A percentile compares a stretch with the other conserved stretches of the same genome.
Evolutionary conservation across 192 early-diverging fungal species (phyloP).

Genomic region (Entomortierella parvispora): DNA sequence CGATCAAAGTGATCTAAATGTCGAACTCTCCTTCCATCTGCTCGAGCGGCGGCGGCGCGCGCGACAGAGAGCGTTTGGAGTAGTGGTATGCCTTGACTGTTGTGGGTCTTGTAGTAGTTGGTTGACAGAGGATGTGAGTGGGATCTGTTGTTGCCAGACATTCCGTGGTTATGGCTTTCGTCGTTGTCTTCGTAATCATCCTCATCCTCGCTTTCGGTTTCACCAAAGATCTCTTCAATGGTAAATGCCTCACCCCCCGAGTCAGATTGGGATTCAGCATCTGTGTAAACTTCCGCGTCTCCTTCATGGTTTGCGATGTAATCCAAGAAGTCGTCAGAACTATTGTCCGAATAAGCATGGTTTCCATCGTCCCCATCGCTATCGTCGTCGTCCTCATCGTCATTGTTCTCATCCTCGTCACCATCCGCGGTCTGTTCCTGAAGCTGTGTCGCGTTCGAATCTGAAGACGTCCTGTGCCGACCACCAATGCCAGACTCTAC

Average conservation of each 20-base stretch:
- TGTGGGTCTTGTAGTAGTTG: too few species aligned
- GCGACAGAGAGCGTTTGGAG: conserved; percentile 38
- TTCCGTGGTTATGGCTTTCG: neutral
- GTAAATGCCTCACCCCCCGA: neutral
- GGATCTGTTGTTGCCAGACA: neutral
- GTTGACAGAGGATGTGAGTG: too few species aligned
- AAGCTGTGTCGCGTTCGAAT: too few species aligned
- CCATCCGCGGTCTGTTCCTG: conserved; percentile 8
- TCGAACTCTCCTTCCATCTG: conserved; percentile 27
- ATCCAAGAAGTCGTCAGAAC: too few species aligned
- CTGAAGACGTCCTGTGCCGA: neutral
- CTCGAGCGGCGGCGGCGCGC: conserved; percentile 28
- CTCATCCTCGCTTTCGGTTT: too few species aligned
- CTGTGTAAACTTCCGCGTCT: too few species aligned
- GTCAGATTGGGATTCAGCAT: too few species aligned
- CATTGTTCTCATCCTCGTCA: neutral
- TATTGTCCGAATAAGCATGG: too few species aligned
- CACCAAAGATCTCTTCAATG: neutral
- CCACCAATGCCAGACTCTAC: neutral
- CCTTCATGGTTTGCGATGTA: too few species aligned
- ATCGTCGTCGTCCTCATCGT: conserved; percentile 1
- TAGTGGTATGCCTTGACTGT: neutral
- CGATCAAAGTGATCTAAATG: conserved; percentile 51
- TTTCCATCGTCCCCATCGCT: neutral
- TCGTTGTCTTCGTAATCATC: neutral